Percentiles rank a stretch among this genome's conserved stretches.
These are phyloP conservation scores for Tilletia horrida DNA, from an alignment of 1,284 basidiomycete genomes.

Conservation along the genomic window DNA sequence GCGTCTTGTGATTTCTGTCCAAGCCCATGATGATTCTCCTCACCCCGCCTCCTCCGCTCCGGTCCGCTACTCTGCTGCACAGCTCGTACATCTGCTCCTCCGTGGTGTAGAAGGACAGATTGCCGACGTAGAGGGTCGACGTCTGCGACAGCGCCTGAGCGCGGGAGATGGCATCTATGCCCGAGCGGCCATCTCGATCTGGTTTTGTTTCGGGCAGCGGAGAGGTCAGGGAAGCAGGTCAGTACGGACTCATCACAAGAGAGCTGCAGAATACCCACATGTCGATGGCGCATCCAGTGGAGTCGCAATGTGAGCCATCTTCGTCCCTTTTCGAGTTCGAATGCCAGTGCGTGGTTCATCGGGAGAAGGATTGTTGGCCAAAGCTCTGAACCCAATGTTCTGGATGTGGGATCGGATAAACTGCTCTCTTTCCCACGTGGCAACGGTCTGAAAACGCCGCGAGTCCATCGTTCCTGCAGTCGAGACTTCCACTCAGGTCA, in stretches of 20 bases:
- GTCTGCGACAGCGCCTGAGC: slow-evolving; percentile 59
- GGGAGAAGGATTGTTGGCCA: no score
- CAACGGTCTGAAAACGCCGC: no score
- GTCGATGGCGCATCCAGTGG: slow-evolving; percentile 87
- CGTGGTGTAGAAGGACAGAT: slow-evolving; percentile 91
- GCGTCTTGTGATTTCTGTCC: slow-evolving; percentile 94
- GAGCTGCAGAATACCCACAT: slow-evolving; percentile 68
- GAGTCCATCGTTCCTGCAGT: no score
- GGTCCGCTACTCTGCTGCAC: slow-evolving; percentile 84
- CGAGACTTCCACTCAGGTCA: no score
- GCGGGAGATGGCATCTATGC: slow-evolving; percentile 53
- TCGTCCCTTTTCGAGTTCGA: no score
- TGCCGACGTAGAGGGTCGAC: slow-evolving; percentile 75
- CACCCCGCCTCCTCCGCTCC: slow-evolving; percentile 88
- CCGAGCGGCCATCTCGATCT: slow-evolving; percentile 56
- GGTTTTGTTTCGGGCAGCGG: background rate
- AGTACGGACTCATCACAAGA: background rate
- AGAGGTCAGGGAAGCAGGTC: background rate
- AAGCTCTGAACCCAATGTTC: no score
- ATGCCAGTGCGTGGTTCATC: no score
- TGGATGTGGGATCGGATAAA: no score
- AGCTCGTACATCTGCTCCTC: slow-evolving; percentile 99
- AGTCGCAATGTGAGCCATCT: slow-evolving; percentile 81
- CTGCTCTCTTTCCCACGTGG: no score
- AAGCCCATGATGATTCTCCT: slow-evolving; percentile 99